Percentiles rank a stretch among this genome's conserved stretches.
Evolutionary conservation across 2,329 filamentous ascomycete species (phyloP).

Genomic region (Arthrobotrys conoides): DNA sequence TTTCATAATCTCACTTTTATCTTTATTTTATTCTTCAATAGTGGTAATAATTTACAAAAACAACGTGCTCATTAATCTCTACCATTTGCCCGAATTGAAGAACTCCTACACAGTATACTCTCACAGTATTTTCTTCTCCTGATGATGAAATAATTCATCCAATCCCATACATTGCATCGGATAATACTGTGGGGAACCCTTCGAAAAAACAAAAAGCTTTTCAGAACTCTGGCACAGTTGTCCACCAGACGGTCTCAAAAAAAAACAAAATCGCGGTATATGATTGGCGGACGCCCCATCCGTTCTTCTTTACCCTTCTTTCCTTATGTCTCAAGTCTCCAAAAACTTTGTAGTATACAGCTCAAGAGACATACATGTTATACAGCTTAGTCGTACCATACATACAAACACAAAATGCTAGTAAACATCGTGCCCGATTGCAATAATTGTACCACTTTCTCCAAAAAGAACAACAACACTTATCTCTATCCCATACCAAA

Average conservation of each 20-base stretch:
- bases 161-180: conserved; percentile 45
- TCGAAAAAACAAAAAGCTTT: conserved; percentile 6
- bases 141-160: conserved; percentile 39
- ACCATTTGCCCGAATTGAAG: background rate
- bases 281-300: conserved; percentile 29
- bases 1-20: too few species aligned
- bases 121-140: background rate
- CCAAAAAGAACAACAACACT: background rate
- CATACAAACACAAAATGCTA: too few species aligned
- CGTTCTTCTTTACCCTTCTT: background rate
- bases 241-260: background rate
- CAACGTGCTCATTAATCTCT: conserved; percentile 14
- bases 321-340: background rate
- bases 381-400: too few species aligned
- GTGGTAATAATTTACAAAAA: background rate
- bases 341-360: conserved; percentile 46
- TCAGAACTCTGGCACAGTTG: background rate
- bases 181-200: conserved; percentile 36
- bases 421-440: background rate
- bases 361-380: too few species aligned
- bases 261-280: background rate
- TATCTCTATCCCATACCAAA: too few species aligned
- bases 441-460: conserved; percentile 13
- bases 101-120: background rate
- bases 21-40: background rate